Conservation (phyloP, 257 asterid genomes). For the Gardenia jasminoides region DNA sequence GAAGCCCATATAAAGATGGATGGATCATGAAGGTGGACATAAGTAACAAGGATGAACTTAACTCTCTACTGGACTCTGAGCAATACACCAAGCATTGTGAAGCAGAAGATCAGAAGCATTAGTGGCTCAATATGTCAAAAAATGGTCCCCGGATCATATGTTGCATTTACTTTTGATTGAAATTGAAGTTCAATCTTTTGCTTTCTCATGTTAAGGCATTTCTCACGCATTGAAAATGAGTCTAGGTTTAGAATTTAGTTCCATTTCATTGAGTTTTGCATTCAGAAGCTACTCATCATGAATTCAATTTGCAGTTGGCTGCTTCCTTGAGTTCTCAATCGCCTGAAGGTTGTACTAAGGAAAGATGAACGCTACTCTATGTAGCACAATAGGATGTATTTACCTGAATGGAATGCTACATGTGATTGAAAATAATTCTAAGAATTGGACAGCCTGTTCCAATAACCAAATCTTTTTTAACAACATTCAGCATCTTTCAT, state of each 20-base stretch:
- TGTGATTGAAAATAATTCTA: not conserved
- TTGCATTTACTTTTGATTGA: not conserved
- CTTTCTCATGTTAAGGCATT: not conserved
- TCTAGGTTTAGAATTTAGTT: not conserved
- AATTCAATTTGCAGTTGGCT: not conserved
- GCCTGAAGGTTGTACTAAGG: not conserved
- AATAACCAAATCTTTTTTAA: not conserved
- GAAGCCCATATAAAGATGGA: constrained; percentile 83
- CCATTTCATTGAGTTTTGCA: not conserved
- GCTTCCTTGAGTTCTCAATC: not conserved
- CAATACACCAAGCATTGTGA: constrained; percentile 75
- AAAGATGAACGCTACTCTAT: not conserved
- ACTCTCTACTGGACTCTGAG: constrained; percentile 59
- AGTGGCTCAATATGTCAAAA: constrained; percentile 14
- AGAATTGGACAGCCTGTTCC: not conserved
- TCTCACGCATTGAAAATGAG: not conserved
- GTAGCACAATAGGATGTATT: not conserved
- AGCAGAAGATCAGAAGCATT: constrained; percentile 80
- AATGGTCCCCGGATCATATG: not conserved
- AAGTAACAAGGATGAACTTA: constrained; percentile 47
- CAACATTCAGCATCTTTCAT: not conserved
- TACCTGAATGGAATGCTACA: too few species aligned
- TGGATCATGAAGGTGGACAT: constrained; percentile 95
- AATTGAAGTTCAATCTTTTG: not conserved
- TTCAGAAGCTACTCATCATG: not conserved